Percentiles rank a stretch among this genome's conserved stretches.
Evolutionary conservation across 495 filamentous ascomycete species (phyloP).

Genomic region (Penicillium roqueforti): DNA sequence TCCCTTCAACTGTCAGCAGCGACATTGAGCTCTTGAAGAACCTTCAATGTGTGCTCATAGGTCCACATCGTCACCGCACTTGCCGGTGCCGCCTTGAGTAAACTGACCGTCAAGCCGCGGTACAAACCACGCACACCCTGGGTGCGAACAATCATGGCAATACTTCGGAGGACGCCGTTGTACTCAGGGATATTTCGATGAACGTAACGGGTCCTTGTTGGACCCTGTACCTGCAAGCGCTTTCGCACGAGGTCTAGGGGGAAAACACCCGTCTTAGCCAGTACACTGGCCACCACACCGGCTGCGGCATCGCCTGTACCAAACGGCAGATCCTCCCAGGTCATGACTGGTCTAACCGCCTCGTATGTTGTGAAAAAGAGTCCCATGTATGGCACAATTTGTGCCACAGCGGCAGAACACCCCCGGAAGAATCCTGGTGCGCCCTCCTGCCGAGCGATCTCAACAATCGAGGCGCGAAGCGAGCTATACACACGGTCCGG

Average conservation of each 20-base stretch:
- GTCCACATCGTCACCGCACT: constrained; percentile 99
- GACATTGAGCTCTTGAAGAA: constrained; percentile 49
- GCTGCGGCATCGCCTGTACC: constrained; percentile 77
- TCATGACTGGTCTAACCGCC: constrained; percentile 51
- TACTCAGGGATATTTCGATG: constrained; percentile 89
- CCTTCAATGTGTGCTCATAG: constrained; percentile 69
- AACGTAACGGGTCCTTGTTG: constrained; percentile 70
- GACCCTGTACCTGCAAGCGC: constrained; percentile 91
- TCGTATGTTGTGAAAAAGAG: constrained; percentile 92
- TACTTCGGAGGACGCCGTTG: constrained; percentile 58
- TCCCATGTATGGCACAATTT: constrained; percentile 96
- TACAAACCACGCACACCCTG: constrained; percentile 85
- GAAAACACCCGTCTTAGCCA: constrained; percentile 86
- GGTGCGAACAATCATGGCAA: constrained; percentile 58
- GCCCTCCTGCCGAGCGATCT: constrained; percentile 77
- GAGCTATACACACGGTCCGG: constrained; percentile 73
- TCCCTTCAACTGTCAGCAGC: constrained; percentile 11
- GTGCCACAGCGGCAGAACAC: constrained; percentile 68
- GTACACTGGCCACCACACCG: constrained; percentile 69
- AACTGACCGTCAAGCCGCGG: constrained; percentile 77
- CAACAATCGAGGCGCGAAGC: constrained; percentile 58
- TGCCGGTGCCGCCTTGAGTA: constrained; percentile 91
- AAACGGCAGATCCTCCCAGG: constrained; percentile 57
- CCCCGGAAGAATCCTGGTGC: constrained; percentile 79
- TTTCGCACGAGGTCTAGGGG: constrained; percentile 94